Evolutionary conservation across 352 stramenopile species (phyloP).

Genomic region (Pythium volutum): DNA sequence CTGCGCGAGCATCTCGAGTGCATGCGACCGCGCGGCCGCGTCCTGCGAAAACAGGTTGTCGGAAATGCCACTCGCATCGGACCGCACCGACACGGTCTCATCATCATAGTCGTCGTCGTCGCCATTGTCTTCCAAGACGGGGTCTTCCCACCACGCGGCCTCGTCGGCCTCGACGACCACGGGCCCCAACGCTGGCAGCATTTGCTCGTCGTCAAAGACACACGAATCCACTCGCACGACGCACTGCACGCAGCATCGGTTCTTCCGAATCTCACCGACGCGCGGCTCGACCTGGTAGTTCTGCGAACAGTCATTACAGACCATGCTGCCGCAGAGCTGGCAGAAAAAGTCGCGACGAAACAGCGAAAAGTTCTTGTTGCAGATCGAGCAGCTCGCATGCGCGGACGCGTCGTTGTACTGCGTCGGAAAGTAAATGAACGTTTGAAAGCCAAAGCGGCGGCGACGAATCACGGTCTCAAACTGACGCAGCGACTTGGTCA

Average conservation of each 20-base stretch:
- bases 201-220: conserved; percentile 54
- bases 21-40: conserved; percentile 32
- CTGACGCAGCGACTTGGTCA: conserved; percentile 47
- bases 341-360: conserved; percentile 51
- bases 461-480: conserved; percentile 60
- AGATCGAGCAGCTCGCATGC: conserved; percentile 55
- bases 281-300: conserved; percentile 49
- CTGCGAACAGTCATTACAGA: conserved; percentile 51
- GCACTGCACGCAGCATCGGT: conserved; percentile 51
- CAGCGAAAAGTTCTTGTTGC: conserved; percentile 41
- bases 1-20: conserved; percentile 43
- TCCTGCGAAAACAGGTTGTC: conserved; percentile 43
- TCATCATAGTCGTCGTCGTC: conserved; percentile 22
- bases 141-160: conserved; percentile 35
- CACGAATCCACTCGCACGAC: conserved; percentile 54
- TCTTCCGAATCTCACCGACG: conserved; percentile 46
- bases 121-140: conserved; percentile 16
- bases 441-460: conserved; percentile 65
- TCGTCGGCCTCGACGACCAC: conserved; percentile 40
- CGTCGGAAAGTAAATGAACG: conserved; percentile 59
- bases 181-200: conserved; percentile 40
- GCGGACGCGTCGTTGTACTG: conserved; percentile 12
- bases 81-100: conserved; percentile 16
- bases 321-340: conserved; percentile 52
- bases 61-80: conserved; percentile 29